A percentile compares a stretch with the other conserved stretches of the same genome.
phyloP scores from a whole-genome alignment of 75 land plant genomes.

The Chamaecyparis obtusa region DNA sequence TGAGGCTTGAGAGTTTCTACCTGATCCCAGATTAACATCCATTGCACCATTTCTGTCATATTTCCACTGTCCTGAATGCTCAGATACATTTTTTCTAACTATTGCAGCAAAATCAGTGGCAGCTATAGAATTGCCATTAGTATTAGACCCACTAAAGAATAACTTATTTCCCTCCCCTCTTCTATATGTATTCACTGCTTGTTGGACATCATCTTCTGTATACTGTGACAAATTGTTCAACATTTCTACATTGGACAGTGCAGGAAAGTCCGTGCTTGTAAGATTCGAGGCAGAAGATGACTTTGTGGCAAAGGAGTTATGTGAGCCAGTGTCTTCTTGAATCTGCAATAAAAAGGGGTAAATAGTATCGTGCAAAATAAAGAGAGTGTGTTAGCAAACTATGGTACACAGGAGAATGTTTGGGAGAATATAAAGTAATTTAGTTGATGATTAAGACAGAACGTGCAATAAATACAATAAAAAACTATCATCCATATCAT shows the following conservation, averaged over 20 bases:
- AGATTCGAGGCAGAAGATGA: constrained; percentile 64
- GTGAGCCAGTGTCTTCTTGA: constrained; percentile 63
- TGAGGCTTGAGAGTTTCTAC: constrained; percentile 46
- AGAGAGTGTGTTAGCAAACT: background rate
- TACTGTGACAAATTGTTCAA: constrained; percentile 43
- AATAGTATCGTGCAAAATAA: constrained; percentile 9
- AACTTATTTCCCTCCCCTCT: constrained; percentile 37
- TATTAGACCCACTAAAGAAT: constrained; percentile 34
- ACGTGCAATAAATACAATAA: background rate
- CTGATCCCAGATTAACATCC: constrained; percentile 47
- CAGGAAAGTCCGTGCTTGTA: constrained; percentile 65
- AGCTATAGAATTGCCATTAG: constrained; percentile 32
- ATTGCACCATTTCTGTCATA: constrained; percentile 59
- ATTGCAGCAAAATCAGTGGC: constrained; percentile 77
- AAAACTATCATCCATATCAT: background rate
- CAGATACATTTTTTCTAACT: constrained; percentile 69
- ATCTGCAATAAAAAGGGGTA: constrained; percentile 40
- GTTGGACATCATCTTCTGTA: constrained; percentile 45
- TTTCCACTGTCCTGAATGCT: constrained; percentile 72
- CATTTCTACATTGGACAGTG: constrained; percentile 45
- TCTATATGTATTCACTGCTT: constrained; percentile 23
- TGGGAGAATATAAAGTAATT: background rate
- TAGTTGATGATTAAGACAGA: background rate
- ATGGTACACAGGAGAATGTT: background rate
- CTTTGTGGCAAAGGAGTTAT: constrained; percentile 34